Percentiles rank a stretch among this genome's conserved stretches.
These are phyloP conservation scores for Cytidiella melzeri DNA, from an alignment of 768 basidiomycete species.

Conservation along the genomic window DNA sequence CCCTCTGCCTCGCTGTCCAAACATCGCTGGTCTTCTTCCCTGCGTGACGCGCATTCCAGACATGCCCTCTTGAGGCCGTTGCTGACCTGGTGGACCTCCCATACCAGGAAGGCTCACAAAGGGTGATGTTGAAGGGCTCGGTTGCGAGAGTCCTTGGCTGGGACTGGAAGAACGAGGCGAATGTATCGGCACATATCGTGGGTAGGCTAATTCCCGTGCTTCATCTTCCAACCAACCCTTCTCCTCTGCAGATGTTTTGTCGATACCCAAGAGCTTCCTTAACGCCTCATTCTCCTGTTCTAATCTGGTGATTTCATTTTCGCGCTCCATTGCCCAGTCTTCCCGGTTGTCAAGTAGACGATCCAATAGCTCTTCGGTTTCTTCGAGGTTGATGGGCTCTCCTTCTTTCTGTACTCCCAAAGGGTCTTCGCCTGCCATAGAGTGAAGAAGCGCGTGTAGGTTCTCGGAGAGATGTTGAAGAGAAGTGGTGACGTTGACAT, in stretches of 20 bases:
- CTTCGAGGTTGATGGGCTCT: conserved; percentile 21
- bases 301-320: conserved; percentile 77
- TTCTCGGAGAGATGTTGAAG: conserved; percentile 66
- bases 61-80: conserved; percentile 4
- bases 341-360: conserved; percentile 36
- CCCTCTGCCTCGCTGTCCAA: conserved; percentile 40
- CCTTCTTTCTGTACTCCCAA: conserved; percentile 4
- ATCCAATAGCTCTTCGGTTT: conserved; percentile 39
- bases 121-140: neutral
- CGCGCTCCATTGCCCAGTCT: conserved; percentile 88
- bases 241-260: conserved; percentile 44
- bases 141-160: neutral
- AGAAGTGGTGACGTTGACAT: conserved; percentile 55
- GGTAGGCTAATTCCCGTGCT: conserved; percentile 31
- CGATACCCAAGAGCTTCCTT: conserved; percentile 70
- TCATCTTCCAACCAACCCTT: conserved; percentile 46
- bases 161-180: neutral
- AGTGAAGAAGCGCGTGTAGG: conserved; percentile 66
- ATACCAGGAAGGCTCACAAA: conserved; percentile 6
- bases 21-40: conserved; percentile 53
- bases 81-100: conserved; percentile 2
- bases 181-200: conserved; percentile 9
- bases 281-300: conserved; percentile 80
- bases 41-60: conserved; percentile 37
- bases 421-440: conserved; percentile 57